Percentiles rank a stretch among this genome's conserved stretches.
These are phyloP conservation scores for Serendipita vermifera DNA, from an alignment of 768 basidiomycete genomes.

Conservation along the genomic window DNA sequence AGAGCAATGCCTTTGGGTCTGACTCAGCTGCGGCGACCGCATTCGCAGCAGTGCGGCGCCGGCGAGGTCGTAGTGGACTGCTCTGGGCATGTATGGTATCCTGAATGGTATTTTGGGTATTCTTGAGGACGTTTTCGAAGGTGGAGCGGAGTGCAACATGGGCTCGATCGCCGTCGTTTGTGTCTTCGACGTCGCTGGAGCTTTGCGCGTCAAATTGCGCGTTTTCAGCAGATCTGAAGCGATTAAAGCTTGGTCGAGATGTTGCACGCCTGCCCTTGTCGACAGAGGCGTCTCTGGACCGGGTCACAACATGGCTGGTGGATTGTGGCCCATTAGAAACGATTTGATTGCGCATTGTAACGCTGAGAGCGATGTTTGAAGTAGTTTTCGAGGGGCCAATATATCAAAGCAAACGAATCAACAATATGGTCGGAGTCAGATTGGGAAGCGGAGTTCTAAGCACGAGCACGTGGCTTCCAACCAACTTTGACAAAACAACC, in stretches of 20 bases:
- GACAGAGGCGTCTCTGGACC: neutral
- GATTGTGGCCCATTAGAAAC: neutral
- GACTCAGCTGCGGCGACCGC: neutral
- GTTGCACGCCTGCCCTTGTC: neutral
- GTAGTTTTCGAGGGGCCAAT: neutral
- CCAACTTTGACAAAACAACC: neutral
- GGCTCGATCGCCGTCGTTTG: neutral
- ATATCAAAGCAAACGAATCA: neutral
- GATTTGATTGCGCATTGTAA: neutral
- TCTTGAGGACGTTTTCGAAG: neutral
- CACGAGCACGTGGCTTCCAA: neutral
- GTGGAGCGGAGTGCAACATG: neutral
- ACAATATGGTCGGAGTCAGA: slow-evolving; percentile 9
- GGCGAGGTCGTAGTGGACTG: neutral
- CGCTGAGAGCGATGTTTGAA: neutral
- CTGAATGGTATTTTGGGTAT: no score
- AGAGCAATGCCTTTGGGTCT: no score
- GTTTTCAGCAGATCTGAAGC: neutral
- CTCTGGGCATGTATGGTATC: no score
- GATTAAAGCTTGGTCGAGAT: slow-evolving; percentile 4
- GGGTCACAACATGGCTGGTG: neutral
- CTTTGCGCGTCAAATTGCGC: neutral
- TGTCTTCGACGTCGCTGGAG: neutral
- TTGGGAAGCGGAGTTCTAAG: slow-evolving; percentile 1
- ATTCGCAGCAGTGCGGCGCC: neutral